Conservation (phyloP, 139 green algal species). For the Pycnococcus provasolii region DNA sequence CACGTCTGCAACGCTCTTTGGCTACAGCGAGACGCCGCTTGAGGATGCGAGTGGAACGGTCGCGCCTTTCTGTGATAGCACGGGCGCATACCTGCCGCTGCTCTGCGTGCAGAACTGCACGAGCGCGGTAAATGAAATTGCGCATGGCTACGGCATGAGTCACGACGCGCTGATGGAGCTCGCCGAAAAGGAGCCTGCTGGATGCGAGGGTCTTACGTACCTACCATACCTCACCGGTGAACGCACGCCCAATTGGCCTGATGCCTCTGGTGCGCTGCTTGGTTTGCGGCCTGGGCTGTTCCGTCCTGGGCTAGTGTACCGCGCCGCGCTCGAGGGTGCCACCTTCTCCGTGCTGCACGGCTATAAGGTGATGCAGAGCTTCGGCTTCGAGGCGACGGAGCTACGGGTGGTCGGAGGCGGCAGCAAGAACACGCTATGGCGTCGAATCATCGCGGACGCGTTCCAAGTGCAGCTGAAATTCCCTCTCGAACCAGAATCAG, state of each 20-base stretch:
- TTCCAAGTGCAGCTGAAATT: slow-evolving; percentile 50
- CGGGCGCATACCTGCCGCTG: slow-evolving; percentile 35
- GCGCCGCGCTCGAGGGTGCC: slow-evolving; percentile 68
- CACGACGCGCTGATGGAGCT: slow-evolving; percentile 48
- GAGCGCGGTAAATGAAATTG: slow-evolving; percentile 45
- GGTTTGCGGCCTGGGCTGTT: slow-evolving; percentile 16
- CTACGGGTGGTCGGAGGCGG: slow-evolving; percentile 72
- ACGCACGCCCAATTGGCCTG: slow-evolving; percentile 78
- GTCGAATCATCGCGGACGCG: slow-evolving; percentile 65
- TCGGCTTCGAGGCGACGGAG: slow-evolving; percentile 26
- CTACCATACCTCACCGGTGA: slow-evolving; percentile 73
- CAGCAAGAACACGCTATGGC: slow-evolving; percentile 62
- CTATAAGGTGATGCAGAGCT: slow-evolving; percentile 13
- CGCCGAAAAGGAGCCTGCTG: slow-evolving; percentile 47
- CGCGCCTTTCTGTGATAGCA: slow-evolving; percentile 69
- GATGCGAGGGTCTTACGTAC: slow-evolving; percentile 55
- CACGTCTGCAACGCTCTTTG: slow-evolving; percentile 76
- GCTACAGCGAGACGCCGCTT: slow-evolving; percentile 41
- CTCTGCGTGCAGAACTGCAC: slow-evolving; percentile 61
- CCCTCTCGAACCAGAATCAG: slow-evolving; percentile 60
- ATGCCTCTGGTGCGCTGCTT: slow-evolving; percentile 9
- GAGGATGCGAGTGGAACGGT: slow-evolving; percentile 55
- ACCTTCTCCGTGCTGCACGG: slow-evolving; percentile 63
- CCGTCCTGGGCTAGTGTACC: slow-evolving; percentile 58
- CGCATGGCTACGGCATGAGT: slow-evolving; percentile 27